phyloP scores from a whole-genome alignment of 1,284 basidiomycete species.

The Tilletia caries region DNA sequence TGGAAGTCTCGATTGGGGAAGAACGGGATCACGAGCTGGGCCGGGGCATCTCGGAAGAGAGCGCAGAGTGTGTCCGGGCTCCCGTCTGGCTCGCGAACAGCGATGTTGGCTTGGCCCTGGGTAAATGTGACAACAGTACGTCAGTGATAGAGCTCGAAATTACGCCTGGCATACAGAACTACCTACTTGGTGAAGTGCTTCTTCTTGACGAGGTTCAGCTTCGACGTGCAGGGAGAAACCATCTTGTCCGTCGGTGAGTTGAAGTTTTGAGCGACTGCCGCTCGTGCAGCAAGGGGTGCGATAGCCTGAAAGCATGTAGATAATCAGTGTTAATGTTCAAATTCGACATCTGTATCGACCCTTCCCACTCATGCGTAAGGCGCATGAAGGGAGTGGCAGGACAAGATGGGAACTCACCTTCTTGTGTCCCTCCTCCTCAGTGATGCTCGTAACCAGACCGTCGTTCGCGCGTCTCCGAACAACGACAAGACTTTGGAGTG shows the following conservation, averaged over 20 bases:
- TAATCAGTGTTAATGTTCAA: background rate
- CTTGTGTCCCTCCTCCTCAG: slow-evolving; percentile 50
- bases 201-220: slow-evolving; percentile 50
- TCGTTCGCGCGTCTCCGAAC: slow-evolving; percentile 45
- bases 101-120: slow-evolving; percentile 42
- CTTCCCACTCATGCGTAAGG: too few relatives aligned
- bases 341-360: too few relatives aligned
- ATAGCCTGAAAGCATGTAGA: slow-evolving; percentile 25
- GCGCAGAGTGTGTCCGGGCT: background rate
- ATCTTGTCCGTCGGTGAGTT: slow-evolving; percentile 49
- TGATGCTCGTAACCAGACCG: slow-evolving; percentile 41
- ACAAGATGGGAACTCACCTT: slow-evolving; percentile 23
- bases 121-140: background rate
- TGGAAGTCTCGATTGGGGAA: too few relatives aligned
- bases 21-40: background rate
- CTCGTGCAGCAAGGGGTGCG: slow-evolving; percentile 46
- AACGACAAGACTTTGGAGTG: slow-evolving; percentile 42
- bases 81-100: slow-evolving; percentile 34
- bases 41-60: slow-evolving; percentile 1
- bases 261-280: slow-evolving; percentile 45
- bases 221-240: slow-evolving; percentile 50
- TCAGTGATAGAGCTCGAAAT: background rate
- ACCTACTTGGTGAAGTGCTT: slow-evolving; percentile 46
- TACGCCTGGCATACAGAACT: background rate
- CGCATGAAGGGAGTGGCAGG: too few relatives aligned